Evolutionary conservation across 805 yeast species (phyloP), one percentile per base, ranked within the genome.

Genomic region (Cyberlindnera mississippiensis): DNA sequence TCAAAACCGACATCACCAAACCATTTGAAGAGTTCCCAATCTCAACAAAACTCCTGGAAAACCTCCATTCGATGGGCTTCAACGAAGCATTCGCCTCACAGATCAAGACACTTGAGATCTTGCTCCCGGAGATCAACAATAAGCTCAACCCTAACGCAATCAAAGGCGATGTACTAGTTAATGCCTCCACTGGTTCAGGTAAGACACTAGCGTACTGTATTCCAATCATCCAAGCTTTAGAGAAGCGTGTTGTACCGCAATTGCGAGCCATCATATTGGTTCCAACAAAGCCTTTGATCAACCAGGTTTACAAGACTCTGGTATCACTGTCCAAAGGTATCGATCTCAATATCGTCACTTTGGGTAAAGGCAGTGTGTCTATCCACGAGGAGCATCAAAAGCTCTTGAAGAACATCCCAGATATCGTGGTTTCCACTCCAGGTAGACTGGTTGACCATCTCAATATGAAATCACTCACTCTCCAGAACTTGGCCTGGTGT

Each of bases 181-280:
- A 91, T 62, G 96, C 99, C 2, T 78, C 95, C 10, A 91, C 99
- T 0, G 99, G 99, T 33, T 85, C 96, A 0, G 99, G 99, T 55
- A 91, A 91, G 59, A 91, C 99, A 0, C 67, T 93, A 41, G 95
- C 96, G 2, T 91, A 91, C 56, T 72, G 80, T 38, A 72, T 91
- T 2, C 98, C 99, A 2, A 73, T 93, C 7, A 71, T 93, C 2
- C 89, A 90, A 46, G 66, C 78, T 3, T 67, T 91, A 39, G 65
- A 71, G 13, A 62, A 65, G 8, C 72, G 96, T 43, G 67, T 74
- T 2, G 88, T 88, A 2, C 90, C 95, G 2, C 68, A 79, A 39
- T 61, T 86, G 4, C 66, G 96, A 38, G 90, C 93, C 29, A 68
- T 93, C 4, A 69, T 93, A 1, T 60, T 93, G 17, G 87, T 91